These are phyloP conservation scores for Lagenidium giganteum DNA, from an alignment of 352 stramenopile genomes.

Conservation along the genomic window DNA sequence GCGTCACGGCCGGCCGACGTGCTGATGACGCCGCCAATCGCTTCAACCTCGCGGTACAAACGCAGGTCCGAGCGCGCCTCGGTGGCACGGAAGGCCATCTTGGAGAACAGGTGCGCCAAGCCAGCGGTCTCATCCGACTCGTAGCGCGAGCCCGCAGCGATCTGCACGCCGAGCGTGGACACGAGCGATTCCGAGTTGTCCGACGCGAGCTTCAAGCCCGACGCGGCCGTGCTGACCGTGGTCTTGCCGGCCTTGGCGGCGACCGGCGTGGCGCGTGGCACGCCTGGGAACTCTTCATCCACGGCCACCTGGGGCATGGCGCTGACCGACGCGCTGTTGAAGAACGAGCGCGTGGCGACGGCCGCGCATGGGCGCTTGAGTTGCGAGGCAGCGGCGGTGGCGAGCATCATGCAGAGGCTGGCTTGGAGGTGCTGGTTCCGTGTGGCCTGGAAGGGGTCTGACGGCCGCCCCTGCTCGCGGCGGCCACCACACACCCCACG, in stretches of 20 bases:
- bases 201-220: constrained; percentile 59
- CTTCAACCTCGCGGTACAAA: constrained; percentile 79
- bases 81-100: constrained; percentile 83
- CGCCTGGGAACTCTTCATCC: constrained; percentile 54
- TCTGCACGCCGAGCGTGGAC: constrained; percentile 60
- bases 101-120: constrained; percentile 72
- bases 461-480: no score
- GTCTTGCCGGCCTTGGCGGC: constrained; percentile 26
- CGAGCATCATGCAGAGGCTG: no score
- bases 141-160: constrained; percentile 51
- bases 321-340: constrained; percentile 46
- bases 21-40: constrained; percentile 62
- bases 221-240: constrained; percentile 30
- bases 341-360: constrained; percentile 52
- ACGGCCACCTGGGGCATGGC: constrained; percentile 49
- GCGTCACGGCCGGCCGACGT: constrained; percentile 63
- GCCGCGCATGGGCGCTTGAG: no score
- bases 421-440: no score
- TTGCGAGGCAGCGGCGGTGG: no score
- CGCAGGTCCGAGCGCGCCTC: constrained; percentile 68
- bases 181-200: constrained; percentile 40
- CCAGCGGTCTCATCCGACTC: constrained; percentile 71
- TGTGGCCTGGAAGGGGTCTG: no score
- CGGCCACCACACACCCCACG: no score
- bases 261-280: constrained; percentile 33